A percentile compares a stretch with the other conserved stretches of the same genome.
phyloP scores from a whole-genome alignment of 1,284 basidiomycete species.

The Trichosporon inkin region DNA sequence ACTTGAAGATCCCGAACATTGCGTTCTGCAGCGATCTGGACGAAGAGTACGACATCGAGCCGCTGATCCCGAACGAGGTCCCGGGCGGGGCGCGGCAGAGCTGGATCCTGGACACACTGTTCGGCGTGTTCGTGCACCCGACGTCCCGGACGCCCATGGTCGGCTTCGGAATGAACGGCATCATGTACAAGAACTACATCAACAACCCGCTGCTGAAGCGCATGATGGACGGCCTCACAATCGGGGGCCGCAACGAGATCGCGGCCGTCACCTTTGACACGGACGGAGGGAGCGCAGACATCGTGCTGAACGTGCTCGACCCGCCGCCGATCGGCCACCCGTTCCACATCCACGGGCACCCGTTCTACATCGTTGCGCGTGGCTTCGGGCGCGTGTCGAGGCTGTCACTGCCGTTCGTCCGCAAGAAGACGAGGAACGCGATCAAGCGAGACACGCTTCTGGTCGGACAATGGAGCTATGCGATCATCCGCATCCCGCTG shows the following conservation, averaged over 20 bases:
- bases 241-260: slow-evolving; percentile 27
- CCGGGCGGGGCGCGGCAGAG: slow-evolving; percentile 21
- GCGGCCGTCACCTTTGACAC: neutral
- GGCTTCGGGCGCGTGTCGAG: neutral
- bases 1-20: slow-evolving; percentile 5
- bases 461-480: slow-evolving; percentile 28
- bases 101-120: slow-evolving; percentile 27
- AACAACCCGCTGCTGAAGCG: slow-evolving; percentile 38
- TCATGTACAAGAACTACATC: slow-evolving; percentile 32
- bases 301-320: slow-evolving; percentile 44
- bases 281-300: slow-evolving; percentile 1
- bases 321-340: slow-evolving; percentile 39
- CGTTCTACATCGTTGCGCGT: slow-evolving; percentile 38
- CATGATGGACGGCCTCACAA: slow-evolving; percentile 22
- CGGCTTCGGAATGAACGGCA: slow-evolving; percentile 30
- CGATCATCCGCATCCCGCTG: slow-evolving; percentile 27
- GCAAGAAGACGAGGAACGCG: slow-evolving; percentile 35
- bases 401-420: neutral
- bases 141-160: slow-evolving; percentile 18
- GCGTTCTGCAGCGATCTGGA: slow-evolving; percentile 28
- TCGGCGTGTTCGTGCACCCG: slow-evolving; percentile 25
- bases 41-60: slow-evolving; percentile 22
- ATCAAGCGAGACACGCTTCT: slow-evolving; percentile 46
- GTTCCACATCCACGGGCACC: slow-evolving; percentile 37
- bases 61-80: slow-evolving; percentile 28